Base-by-base conservation (phyloP, 2,329 filamentous ascomycete genomes). In the Arthrobotrys megalospora region DNA sequence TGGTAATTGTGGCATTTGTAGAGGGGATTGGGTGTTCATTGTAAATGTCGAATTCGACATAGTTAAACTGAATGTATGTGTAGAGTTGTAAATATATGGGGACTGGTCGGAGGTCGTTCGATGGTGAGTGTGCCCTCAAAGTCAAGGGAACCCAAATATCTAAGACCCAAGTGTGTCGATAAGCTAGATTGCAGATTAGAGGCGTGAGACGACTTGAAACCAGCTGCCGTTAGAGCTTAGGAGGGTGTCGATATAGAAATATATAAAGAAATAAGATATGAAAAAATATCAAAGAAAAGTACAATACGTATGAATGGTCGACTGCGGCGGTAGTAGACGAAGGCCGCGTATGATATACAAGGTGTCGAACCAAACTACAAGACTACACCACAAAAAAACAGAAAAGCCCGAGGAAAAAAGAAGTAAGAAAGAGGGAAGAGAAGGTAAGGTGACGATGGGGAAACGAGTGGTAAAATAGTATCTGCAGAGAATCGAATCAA, bases 391-490 rank as follows among this genome's bases (percentile, higher is more conserved):
- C 62, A 67, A 64, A 69, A 72, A 53, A 58, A 55, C 36, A 72
- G 55, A 78, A 73, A 66, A 24, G 52, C 75, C 75, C 60, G 52
- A 67, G 53, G 53, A 47, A 41, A 53, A 48, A 72, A 72, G 47
- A 63, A 68, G 34, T 43, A 52, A 50, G 53, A 63, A 55, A 32
- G 38, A 55, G 62, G 55, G 34, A 53, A 71, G 43, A 69, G 58
- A 71, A 71, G 52, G 50, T 50, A 71, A 66, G 63, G 63, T 64
- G 67, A 78, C 24, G 67, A 78, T 78, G 75, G 75, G 73, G 60
- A 67, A 78, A 78, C 75, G 75, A 78, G 62, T 78, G 75, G 52
- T 78, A 78, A 78, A 78, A 78, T 78, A 78, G 67, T 72, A 78
- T 71, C 67, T 63, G 75, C 73, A 78, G 43, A 63, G 58, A 60